Conservation (phyloP, 2,329 filamentous ascomycete genomes). For the Saccharata proteae region DNA sequence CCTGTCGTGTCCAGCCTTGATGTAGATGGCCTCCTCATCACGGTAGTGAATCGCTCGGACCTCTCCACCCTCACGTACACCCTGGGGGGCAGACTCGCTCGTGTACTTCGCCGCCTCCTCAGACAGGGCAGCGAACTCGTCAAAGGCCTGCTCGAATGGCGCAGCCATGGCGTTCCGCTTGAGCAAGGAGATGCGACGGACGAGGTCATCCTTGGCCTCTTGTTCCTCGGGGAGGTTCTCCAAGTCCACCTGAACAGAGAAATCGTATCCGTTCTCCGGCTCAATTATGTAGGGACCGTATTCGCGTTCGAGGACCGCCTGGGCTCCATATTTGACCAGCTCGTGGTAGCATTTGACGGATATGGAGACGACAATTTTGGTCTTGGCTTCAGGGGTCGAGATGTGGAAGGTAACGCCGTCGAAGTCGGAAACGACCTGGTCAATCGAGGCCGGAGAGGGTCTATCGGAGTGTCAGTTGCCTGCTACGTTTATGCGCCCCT, state of each 20-base stretch:
- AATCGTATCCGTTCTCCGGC: slow-evolving; percentile 87
- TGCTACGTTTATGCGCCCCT: slow-evolving; percentile 18
- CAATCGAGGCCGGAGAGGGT: slow-evolving; percentile 75
- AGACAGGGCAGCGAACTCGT: slow-evolving; percentile 75
- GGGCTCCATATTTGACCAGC: slow-evolving; percentile 82
- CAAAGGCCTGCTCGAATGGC: slow-evolving; percentile 92
- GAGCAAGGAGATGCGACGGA: slow-evolving; percentile 75
- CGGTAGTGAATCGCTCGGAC: slow-evolving; percentile 97
- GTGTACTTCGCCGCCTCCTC: slow-evolving; percentile 89
- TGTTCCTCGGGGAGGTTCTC: slow-evolving; percentile 74
- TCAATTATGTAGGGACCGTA: slow-evolving; percentile 84
- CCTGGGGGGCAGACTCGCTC: slow-evolving; percentile 85
- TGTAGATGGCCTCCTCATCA: slow-evolving; percentile 96
- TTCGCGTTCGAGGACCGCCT: slow-evolving; percentile 83
- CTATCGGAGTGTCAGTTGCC: slow-evolving; percentile 39
- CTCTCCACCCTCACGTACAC: slow-evolving; percentile 75
- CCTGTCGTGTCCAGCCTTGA: slow-evolving; percentile 93
- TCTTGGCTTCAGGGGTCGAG: slow-evolving; percentile 86
- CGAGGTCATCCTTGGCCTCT: slow-evolving; percentile 76
- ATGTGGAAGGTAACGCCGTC: slow-evolving; percentile 98
- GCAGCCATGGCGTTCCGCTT: slow-evolving; percentile 99
- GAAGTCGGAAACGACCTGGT: slow-evolving; percentile 98
- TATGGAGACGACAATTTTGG: slow-evolving; percentile 88
- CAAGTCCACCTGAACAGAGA: slow-evolving; percentile 82
- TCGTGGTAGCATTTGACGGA: slow-evolving; percentile 92